Conservation (phyloP, 2,329 filamentous ascomycete genomes). For the Myotisia sp. region DNA sequence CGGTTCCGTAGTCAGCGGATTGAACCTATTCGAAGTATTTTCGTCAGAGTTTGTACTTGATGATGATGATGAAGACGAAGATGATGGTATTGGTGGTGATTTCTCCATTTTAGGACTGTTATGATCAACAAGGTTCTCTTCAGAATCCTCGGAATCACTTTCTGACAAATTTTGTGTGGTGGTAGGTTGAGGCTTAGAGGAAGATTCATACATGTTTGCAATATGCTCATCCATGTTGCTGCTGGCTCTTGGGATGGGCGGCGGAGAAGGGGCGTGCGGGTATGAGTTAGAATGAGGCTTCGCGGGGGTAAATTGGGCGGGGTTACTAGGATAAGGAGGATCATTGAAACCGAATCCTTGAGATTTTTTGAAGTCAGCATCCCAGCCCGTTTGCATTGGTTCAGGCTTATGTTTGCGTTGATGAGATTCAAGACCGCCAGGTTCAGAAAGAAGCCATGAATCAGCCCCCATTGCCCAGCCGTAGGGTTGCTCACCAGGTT, state of each 20-base stretch:
- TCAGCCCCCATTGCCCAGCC: constrained; percentile 10
- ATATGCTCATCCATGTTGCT: too few species aligned
- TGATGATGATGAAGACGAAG: too few species aligned
- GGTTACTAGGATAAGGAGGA: not conserved
- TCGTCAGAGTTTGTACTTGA: too few species aligned
- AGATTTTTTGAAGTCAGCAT: constrained; percentile 18
- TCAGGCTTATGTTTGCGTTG: not conserved
- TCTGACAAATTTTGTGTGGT: constrained; percentile 10
- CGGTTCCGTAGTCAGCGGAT: too few species aligned
- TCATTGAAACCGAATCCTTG: constrained; percentile 15
- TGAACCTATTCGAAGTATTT: too few species aligned
- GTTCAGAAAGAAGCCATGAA: constrained; percentile 13
- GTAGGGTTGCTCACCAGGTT: constrained; percentile 22
- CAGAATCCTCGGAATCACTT: too few species aligned
- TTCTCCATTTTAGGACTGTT: too few species aligned
- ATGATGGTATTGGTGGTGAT: too few species aligned
- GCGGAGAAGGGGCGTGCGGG: not conserved
- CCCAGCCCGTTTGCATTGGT: constrained; percentile 12
- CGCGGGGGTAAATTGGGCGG: constrained; percentile 1
- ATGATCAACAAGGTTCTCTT: too few species aligned
- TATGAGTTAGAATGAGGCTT: constrained; percentile 2
- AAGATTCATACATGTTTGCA: constrained; percentile 13
- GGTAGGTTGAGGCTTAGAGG: constrained; percentile 8
- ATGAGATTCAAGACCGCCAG: constrained; percentile 9
- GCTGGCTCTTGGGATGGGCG: constrained; percentile 4